These are phyloP conservation scores for Rhynchospora breviuscula DNA, from an alignment of 176 grass and related monocot genomes.

Conservation along the genomic window DNA sequence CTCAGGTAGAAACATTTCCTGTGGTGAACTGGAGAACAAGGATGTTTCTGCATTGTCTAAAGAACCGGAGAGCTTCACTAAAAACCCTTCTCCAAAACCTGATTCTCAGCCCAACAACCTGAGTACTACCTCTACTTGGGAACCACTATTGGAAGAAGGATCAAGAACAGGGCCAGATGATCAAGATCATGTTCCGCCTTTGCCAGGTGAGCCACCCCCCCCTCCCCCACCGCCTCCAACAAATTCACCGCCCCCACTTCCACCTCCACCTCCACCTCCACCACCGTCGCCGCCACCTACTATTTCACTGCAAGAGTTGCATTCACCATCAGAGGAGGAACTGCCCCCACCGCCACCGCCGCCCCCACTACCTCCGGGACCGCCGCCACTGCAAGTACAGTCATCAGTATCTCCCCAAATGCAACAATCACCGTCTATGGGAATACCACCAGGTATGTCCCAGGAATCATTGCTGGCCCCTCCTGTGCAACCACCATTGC, in stretches of 20 bases:
- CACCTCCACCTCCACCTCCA: conserved; percentile 53
- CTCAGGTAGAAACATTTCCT: conserved; percentile 30
- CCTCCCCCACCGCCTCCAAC: conserved; percentile 56
- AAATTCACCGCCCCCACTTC: conserved; percentile 58
- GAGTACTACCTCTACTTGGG: conserved; percentile 4
- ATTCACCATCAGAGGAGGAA: conserved; percentile 27
- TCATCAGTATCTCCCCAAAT: conserved; percentile 1
- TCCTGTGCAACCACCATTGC: conserved; percentile 1
- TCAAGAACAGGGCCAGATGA: conserved; percentile 26
- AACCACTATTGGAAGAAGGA: conserved; percentile 9
- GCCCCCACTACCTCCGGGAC: conserved; percentile 36
- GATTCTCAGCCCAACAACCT: conserved; percentile 9
- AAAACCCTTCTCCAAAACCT: conserved; percentile 13
- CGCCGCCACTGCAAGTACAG: conserved; percentile 19
- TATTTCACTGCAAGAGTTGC: conserved; percentile 48
- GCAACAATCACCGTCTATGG: background rate
- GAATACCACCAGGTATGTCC: background rate
- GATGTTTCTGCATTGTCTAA: conserved; percentile 39
- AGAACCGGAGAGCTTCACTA: conserved; percentile 32
- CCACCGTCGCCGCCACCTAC: conserved; percentile 77
- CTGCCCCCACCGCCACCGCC: conserved; percentile 53
- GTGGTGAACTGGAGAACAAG: conserved; percentile 34
- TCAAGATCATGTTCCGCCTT: background rate
- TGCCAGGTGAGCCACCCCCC: conserved; percentile 32
- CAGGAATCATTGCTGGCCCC: background rate